Evolutionary conservation across 495 filamentous ascomycete genomes (phyloP), one percentile per base, ranked within the genome.

Genomic region (Aspergillus bertholletiae): DNA sequence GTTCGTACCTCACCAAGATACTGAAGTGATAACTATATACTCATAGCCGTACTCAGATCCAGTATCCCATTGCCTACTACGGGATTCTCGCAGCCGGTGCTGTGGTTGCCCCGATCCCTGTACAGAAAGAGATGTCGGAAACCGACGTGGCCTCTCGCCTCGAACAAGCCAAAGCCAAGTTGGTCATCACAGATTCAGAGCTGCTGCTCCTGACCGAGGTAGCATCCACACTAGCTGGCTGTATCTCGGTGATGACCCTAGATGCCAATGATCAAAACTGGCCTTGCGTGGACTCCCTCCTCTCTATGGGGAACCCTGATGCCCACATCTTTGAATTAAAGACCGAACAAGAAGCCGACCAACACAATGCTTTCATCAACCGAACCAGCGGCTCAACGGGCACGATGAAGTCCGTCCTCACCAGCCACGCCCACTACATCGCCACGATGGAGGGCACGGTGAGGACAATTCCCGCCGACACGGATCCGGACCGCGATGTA

Each of bases 301-400:
- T 56, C 23, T 23, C 46, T 0, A 15, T 21, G 6, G 53, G 48
- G n/a, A n/a, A 23, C 8, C 27, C 34, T 9, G 21, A 46, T 17
- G 47, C 26, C 46, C 6, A 49, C 26, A 34, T 46, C 12, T 56
- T 56, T 37, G 30, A 17, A 5, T 24, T 56, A 1, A 35, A 17
- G 20, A 43, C 35, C 6, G 28, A 27, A 2, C 11, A 40, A 20
- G 24, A 45, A 21, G 43, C 55, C 17, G 55, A 52, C 1, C 17
- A 15, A 8, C 27, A 34, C 55, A 37, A 53, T 22, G 56, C 59
- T 17, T 60, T 66, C 41, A 45, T 66, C 49, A 60, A 65, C 30
- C 62, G 62, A 20, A 65, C 62, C 17, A 62, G 59, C 32, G 62
- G 62, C 6, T 63, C 62, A 20, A 60, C 59, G 20, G 62, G 59